Evolutionary conservation across 768 basidiomycete species (phyloP).

Genomic region (Suillus tomentosus): DNA sequence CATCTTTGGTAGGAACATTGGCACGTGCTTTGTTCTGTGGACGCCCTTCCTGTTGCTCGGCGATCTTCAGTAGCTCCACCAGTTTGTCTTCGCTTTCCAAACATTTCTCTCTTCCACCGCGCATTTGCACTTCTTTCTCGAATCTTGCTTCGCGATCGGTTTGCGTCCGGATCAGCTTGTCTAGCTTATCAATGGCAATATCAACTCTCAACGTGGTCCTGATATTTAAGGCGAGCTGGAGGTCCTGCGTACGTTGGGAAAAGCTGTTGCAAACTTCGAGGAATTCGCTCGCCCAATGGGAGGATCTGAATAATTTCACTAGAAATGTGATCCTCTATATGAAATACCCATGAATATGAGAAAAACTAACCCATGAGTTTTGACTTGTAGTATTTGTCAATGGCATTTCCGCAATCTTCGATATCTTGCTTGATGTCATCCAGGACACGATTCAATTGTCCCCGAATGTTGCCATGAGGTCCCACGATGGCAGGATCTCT

Average conservation of each 20-base stretch:
- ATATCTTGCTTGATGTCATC: slow-evolving; percentile 41
- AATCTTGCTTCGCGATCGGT: slow-evolving; percentile 31
- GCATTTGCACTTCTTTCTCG: slow-evolving; percentile 23
- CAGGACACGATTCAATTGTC: slow-evolving; percentile 35
- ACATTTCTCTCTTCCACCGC: slow-evolving; percentile 36
- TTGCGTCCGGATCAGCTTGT: not conserved
- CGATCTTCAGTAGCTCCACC: not conserved
- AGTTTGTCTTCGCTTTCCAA: slow-evolving; percentile 12
- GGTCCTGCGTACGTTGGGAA: slow-evolving; percentile 34
- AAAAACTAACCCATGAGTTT: slow-evolving; percentile 38
- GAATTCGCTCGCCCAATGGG: slow-evolving; percentile 41
- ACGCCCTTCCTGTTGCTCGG: not conserved
- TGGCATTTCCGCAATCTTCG: slow-evolving; percentile 44
- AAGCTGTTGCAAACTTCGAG: slow-evolving; percentile 36
- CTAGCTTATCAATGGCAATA: slow-evolving; percentile 20
- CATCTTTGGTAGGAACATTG: not conserved
- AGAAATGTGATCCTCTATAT: slow-evolving; percentile 13
- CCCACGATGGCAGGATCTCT: slow-evolving; percentile 25
- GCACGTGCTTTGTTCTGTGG: not conserved
- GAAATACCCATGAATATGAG: not conserved
- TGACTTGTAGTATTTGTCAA: slow-evolving; percentile 50
- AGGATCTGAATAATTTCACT: slow-evolving; percentile 35
- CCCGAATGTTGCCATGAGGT: slow-evolving; percentile 36
- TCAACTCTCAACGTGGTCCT: slow-evolving; percentile 41
- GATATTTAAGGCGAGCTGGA: slow-evolving; percentile 39